Percentiles rank a stretch among this genome's conserved stretches.
These are phyloP conservation scores for Citrus glauca DNA, from an alignment of 345 rosid genomes.

Conservation along the genomic window DNA sequence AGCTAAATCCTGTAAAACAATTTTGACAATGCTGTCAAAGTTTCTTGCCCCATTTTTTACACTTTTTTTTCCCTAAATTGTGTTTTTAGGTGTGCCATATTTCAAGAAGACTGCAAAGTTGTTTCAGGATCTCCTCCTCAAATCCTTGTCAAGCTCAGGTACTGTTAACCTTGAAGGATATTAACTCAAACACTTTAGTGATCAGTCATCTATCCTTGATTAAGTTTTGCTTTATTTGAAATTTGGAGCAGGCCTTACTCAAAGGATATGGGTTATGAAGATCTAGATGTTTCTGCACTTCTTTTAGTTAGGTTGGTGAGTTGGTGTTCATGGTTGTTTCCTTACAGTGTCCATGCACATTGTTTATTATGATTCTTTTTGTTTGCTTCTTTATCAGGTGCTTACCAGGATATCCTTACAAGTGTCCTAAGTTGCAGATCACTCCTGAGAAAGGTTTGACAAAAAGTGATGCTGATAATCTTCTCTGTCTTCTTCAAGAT, in stretches of 20 bases:
- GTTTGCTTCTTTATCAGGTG: conserved; percentile 44
- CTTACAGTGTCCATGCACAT: not conserved
- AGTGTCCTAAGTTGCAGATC: conserved; percentile 79
- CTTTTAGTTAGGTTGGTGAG: conserved; percentile 65
- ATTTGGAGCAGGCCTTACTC: conserved; percentile 80
- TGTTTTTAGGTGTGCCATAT: conserved; percentile 65
- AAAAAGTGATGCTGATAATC: conserved; percentile 60
- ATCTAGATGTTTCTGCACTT: conserved; percentile 72
- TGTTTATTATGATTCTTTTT: not conserved
- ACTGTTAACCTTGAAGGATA: not conserved
- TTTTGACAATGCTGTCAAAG: not conserved
- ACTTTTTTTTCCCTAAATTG: not conserved
- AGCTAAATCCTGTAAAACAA: not conserved
- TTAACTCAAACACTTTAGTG: conserved; percentile 14
- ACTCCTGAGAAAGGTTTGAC: conserved; percentile 82
- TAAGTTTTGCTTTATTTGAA: conserved; percentile 22
- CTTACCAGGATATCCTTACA: conserved; percentile 94
- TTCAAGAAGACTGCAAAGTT: conserved; percentile 83
- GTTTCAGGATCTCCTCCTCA: conserved; percentile 58
- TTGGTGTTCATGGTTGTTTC: not conserved
- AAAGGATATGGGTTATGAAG: conserved; percentile 87
- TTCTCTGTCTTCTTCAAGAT: conserved; percentile 76
- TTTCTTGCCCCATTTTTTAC: not conserved
- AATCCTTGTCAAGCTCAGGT: conserved; percentile 80
- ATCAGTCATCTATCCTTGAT: conserved; percentile 8